phyloP scores from a whole-genome alignment of 2,329 filamentous ascomycete genomes.

The Colletotrichum sp. region DNA sequence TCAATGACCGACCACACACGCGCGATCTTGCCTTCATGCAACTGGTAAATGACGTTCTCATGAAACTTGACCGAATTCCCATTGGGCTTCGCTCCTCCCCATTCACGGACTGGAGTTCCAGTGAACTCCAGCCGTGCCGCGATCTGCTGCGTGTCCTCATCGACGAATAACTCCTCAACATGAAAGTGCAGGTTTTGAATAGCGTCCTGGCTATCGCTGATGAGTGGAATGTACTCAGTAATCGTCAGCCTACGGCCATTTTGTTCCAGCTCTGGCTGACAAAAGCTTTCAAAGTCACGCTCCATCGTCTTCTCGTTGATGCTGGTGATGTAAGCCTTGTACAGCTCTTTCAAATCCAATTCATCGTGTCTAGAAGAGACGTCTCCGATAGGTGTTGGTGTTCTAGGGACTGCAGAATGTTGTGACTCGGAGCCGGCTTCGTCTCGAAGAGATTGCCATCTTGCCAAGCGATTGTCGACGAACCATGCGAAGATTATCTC shows the following conservation, averaged over 20 bases:
- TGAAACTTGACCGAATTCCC: conserved; percentile 31
- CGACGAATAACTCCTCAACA: conserved; percentile 30
- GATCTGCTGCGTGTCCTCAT: conserved; percentile 32
- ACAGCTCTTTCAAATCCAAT: conserved; percentile 10
- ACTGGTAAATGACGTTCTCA: conserved; percentile 39
- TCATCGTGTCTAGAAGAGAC: fast-evolving
- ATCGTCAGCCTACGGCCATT: conserved; percentile 29
- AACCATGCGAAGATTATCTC: conserved; percentile 4
- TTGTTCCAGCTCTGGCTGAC: conserved; percentile 30
- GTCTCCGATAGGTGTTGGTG: background rate
- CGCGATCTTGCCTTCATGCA: conserved; percentile 34
- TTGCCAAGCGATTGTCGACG: background rate
- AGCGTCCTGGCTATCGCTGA: conserved; percentile 30
- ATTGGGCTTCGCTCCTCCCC: conserved; percentile 32
- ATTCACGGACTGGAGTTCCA: conserved; percentile 30
- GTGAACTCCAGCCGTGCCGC: conserved; percentile 34
- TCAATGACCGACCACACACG: conserved; percentile 38
- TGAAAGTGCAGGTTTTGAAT: conserved; percentile 31
- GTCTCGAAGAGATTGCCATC: background rate
- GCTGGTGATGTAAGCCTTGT: conserved; percentile 32
- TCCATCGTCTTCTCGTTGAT: conserved; percentile 35
- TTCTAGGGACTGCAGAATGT: background rate
- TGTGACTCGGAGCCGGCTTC: background rate
- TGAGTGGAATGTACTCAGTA: conserved; percentile 30
- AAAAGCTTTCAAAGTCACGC: conserved; percentile 28